phyloP scores from a whole-genome alignment of 2,329 filamentous ascomycete genomes.

The Lachnellula cervina region DNA sequence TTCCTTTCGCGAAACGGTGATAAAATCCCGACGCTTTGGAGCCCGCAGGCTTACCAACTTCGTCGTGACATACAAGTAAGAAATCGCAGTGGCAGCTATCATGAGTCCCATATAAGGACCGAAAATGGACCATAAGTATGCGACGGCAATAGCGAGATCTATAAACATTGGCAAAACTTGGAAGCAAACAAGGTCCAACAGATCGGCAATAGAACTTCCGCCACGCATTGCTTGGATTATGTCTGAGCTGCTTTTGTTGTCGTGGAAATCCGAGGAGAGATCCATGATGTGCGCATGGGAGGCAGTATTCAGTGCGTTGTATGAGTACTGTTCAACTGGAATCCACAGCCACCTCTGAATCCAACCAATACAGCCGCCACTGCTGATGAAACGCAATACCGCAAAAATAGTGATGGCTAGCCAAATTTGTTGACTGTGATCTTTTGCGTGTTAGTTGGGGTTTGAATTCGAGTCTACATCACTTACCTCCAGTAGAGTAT shows the following conservation, averaged over 20 bases:
- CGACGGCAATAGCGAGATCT: constrained; percentile 57
- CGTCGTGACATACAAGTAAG: constrained; percentile 48
- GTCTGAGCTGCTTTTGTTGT: constrained; percentile 58
- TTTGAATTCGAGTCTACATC: background rate
- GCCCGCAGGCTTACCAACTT: constrained; percentile 32
- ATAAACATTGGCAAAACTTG: constrained; percentile 56
- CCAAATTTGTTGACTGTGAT: constrained; percentile 43
- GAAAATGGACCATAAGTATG: constrained; percentile 57
- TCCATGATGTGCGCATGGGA: constrained; percentile 64
- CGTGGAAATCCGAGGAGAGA: constrained; percentile 68
- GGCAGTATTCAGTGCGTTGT: constrained; percentile 52
- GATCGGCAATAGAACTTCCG: constrained; percentile 52
- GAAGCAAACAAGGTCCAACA: constrained; percentile 57
- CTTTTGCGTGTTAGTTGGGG: constrained; percentile 8
- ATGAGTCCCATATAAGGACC: constrained; percentile 55
- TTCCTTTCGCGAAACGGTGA: constrained; percentile 32
- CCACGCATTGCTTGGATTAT: constrained; percentile 61
- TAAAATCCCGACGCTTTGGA: constrained; percentile 32
- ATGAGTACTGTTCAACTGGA: constrained; percentile 52
- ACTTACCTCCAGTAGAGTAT: constrained; percentile 29
- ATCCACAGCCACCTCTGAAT: constrained; percentile 48
- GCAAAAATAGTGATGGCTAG: constrained; percentile 48
- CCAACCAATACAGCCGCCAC: constrained; percentile 46
- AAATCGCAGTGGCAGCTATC: constrained; percentile 40
- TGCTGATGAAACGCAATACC: constrained; percentile 43